phyloP scores from a whole-genome alignment of 1,284 basidiomycete species.

The Peniophora sp. region DNA sequence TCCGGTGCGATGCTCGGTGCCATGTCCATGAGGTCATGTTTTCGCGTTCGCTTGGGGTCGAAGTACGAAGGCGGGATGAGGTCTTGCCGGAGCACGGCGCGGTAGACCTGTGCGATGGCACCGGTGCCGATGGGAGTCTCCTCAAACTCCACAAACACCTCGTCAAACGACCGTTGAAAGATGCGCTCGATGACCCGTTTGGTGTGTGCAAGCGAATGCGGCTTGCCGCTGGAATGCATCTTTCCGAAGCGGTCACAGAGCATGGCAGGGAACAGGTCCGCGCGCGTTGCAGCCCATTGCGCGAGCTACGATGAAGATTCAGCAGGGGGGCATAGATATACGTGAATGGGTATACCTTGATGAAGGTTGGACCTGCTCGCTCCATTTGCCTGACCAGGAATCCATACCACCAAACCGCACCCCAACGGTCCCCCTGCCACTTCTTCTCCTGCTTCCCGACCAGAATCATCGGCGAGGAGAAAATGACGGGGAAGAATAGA shows the following conservation, averaged over 20 bases:
- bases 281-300: constrained; percentile 97
- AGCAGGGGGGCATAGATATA: constrained; percentile 8
- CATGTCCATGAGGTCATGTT: constrained; percentile 37
- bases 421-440: constrained; percentile 69
- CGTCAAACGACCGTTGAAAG: constrained; percentile 76
- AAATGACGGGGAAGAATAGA: constrained; percentile 85
- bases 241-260: constrained; percentile 84
- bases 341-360: constrained; percentile 58
- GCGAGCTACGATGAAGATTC: constrained; percentile 55
- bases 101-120: constrained; percentile 95
- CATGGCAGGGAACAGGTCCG: constrained; percentile 90
- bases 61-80: constrained; percentile 79
- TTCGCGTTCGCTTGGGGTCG: constrained; percentile 52
- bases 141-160: constrained; percentile 92
- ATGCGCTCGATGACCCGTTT: constrained; percentile 78
- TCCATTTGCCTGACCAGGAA: constrained; percentile 89
- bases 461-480: constrained; percentile 81
- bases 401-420: constrained; percentile 93
- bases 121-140: constrained; percentile 91
- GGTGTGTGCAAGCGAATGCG: constrained; percentile 81
- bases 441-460: constrained; percentile 55
- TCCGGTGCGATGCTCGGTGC: constrained; percentile 50
- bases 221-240: constrained; percentile 84
- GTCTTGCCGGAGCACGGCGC: constrained; percentile 76
- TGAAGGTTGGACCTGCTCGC: constrained; percentile 92